Conservation (phyloP, 768 basidiomycete genomes). For the Tylopilus sp. region DNA sequence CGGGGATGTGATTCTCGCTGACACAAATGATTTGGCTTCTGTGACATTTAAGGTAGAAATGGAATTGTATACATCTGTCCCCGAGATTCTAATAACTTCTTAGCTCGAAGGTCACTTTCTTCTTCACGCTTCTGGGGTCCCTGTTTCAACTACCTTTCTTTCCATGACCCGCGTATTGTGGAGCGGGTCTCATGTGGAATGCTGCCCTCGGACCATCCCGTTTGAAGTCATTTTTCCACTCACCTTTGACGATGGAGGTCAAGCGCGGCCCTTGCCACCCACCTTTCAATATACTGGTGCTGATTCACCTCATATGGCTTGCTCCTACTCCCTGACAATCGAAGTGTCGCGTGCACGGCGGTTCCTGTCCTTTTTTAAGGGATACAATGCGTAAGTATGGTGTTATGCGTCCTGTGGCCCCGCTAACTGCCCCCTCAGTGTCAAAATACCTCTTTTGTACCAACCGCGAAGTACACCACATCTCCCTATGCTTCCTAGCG, state of each 20-base stretch:
- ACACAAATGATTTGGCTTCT: slow-evolving; percentile 9
- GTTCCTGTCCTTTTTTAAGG: slow-evolving; percentile 44
- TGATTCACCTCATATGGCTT: slow-evolving; percentile 34
- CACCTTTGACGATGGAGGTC: slow-evolving; percentile 38
- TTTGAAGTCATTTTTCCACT: slow-evolving; percentile 47
- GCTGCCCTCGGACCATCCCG: slow-evolving; percentile 35
- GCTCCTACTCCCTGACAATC: slow-evolving; percentile 46
- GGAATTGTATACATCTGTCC: neutral
- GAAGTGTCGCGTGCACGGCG: slow-evolving; percentile 36
- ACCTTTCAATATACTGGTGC: slow-evolving; percentile 34
- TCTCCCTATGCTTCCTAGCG: slow-evolving; percentile 45
- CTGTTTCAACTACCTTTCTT: slow-evolving; percentile 16
- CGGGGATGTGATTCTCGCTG: slow-evolving; percentile 22
- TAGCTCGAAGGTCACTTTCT: slow-evolving; percentile 27
- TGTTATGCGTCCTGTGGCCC: neutral
- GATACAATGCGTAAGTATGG: slow-evolving; percentile 42
- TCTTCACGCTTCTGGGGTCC: slow-evolving; percentile 11
- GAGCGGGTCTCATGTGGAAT: slow-evolving; percentile 8
- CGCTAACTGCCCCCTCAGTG: slow-evolving; percentile 29
- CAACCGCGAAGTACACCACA: slow-evolving; percentile 52
- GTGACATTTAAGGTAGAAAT: slow-evolving; percentile 23
- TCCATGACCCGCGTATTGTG: slow-evolving; percentile 20
- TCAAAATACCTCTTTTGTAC: slow-evolving; percentile 50
- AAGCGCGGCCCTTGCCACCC: slow-evolving; percentile 45
- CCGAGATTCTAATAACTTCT: neutral